phyloP scores from a whole-genome alignment of 345 rosid species.

The Sonneratia alba region DNA sequence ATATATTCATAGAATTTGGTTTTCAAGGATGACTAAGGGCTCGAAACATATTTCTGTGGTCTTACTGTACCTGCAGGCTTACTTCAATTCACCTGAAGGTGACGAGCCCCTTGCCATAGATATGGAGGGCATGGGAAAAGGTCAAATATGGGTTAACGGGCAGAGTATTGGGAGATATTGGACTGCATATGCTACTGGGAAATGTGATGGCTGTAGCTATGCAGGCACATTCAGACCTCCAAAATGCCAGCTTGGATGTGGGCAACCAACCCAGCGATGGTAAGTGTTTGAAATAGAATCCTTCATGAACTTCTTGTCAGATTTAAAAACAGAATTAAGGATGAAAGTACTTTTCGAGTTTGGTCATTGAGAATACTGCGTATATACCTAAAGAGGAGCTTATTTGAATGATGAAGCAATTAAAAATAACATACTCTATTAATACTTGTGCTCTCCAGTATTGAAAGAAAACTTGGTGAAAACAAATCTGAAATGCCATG shows the following conservation, averaged over 20 bases:
- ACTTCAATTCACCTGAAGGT: constrained; percentile 88
- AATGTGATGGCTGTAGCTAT: constrained; percentile 74
- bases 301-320: background rate
- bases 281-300: constrained; percentile 11
- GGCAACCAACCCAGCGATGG: constrained; percentile 90
- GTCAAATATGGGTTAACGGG: constrained; percentile 94
- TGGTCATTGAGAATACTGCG: background rate
- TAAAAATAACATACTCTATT: too few relatives aligned
- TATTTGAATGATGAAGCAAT: too few relatives aligned
- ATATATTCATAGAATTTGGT: background rate
- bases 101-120: constrained; percentile 88
- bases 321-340: background rate
- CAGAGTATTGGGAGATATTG: constrained; percentile 94
- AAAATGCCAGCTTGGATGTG: constrained; percentile 83
- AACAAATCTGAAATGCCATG: too few relatives aligned
- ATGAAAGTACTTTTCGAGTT: background rate
- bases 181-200: constrained; percentile 77
- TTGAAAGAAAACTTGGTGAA: too few relatives aligned
- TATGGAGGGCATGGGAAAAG: constrained; percentile 97
- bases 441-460: too few relatives aligned
- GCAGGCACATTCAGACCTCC: constrained; percentile 67
- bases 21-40: too few relatives aligned
- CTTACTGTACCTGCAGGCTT: constrained; percentile 31
- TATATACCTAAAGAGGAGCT: background rate
- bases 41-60: background rate